phyloP scores from a whole-genome alignment of 2,329 filamentous ascomycete genomes.

The Neurospora crassa region DNA sequence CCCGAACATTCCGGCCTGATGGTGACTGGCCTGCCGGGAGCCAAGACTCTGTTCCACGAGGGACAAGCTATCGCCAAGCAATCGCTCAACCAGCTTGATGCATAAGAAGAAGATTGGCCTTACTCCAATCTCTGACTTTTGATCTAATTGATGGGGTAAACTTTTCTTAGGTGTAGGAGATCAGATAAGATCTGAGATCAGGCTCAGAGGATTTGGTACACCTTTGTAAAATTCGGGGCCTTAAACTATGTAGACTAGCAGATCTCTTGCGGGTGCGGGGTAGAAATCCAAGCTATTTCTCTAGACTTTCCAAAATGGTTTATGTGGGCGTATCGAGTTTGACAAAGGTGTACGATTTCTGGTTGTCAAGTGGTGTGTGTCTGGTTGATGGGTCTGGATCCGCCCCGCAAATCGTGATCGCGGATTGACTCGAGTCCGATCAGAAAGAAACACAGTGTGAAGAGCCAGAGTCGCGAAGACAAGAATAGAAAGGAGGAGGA shows the following conservation, averaged over 20 bases:
- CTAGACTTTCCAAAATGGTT: not conserved
- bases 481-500: not conserved
- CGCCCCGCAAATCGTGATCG: not conserved
- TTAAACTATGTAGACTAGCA: too few species aligned
- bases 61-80: constrained; percentile 17
- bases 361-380: not conserved
- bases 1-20: not conserved
- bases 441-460: not conserved
- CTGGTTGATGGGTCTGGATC: not conserved
- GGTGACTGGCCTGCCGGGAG: not conserved
- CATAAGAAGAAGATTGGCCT: not conserved
- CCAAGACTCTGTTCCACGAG: constrained; percentile 11
- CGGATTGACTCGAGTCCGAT: not conserved
- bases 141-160: not conserved
- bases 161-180: not conserved
- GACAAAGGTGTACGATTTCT: not conserved
- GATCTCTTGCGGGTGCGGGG: not conserved
- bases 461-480: not conserved
- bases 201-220: not conserved
- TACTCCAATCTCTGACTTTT: not conserved
- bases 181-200: not conserved
- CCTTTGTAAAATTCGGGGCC: not conserved
- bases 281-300: not conserved
- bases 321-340: not conserved
- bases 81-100: not conserved